Evolutionary conservation across 2,329 filamentous ascomycete species (phyloP).

Genomic region (Tolypocladium nubicola): DNA sequence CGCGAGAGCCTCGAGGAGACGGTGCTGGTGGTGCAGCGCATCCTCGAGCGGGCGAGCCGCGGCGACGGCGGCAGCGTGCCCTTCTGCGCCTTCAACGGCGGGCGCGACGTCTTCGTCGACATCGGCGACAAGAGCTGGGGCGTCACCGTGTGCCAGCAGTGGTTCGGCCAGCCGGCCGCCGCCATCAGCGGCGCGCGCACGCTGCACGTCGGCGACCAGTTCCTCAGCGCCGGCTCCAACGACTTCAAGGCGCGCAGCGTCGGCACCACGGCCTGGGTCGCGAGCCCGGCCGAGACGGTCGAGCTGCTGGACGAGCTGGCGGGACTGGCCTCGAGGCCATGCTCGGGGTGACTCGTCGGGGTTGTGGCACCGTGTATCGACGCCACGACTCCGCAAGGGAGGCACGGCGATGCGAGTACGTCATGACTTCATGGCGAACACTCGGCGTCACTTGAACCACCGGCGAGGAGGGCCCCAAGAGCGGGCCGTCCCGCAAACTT

Average conservation of each 20-base stretch:
- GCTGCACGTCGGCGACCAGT: conserved; percentile 93
- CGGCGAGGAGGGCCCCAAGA: no score
- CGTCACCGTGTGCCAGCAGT: conserved; percentile 82
- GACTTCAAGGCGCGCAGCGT: conserved; percentile 93
- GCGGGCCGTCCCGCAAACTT: no score
- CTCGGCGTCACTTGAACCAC: no score
- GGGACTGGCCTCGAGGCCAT: conserved; percentile 23
- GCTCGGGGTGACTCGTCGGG: no score
- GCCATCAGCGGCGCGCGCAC: conserved; percentile 64
- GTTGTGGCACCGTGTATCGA: no score
- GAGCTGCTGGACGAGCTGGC: conserved; percentile 76
- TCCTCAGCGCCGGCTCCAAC: conserved; percentile 87
- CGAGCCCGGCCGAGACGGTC: conserved; percentile 83
- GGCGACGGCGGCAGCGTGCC: conserved; percentile 41
- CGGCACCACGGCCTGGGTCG: conserved; percentile 95
- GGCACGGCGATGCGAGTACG: no score
- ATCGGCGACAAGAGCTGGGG: conserved; percentile 98
- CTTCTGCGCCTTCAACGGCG: conserved; percentile 97
- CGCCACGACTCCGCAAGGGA: no score
- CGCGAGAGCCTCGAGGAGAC: conserved; percentile 93
- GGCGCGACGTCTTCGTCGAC: conserved; percentile 95
- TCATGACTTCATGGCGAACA: no score
- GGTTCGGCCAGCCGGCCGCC: conserved; percentile 52
- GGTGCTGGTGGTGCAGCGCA: conserved; percentile 87
- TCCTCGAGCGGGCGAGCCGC: conserved; percentile 68